phyloP scores from a whole-genome alignment of 768 basidiomycete species.

The Xanthoconium stramineum region DNA sequence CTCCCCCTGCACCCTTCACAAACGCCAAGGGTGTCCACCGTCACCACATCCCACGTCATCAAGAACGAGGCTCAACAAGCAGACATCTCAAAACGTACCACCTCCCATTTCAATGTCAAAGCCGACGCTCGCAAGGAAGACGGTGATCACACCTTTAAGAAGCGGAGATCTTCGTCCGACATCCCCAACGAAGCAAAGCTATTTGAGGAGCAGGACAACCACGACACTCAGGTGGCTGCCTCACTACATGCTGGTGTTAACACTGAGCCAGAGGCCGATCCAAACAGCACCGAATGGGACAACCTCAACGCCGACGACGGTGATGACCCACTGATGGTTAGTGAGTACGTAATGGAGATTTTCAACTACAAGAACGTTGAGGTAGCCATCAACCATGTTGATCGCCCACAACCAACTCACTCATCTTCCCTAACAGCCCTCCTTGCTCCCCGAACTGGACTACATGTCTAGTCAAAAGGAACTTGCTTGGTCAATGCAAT shows the following conservation, averaged over 20 bases:
- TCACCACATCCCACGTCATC: slow-evolving; percentile 18
- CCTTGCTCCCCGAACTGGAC: slow-evolving; percentile 75
- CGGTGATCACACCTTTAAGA: slow-evolving; percentile 61
- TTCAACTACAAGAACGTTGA: slow-evolving; percentile 84
- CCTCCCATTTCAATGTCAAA: slow-evolving; percentile 30
- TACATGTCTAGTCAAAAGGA: slow-evolving; percentile 86
- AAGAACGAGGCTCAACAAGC: slow-evolving; percentile 29
- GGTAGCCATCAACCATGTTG: slow-evolving; percentile 41
- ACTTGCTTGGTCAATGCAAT: slow-evolving; percentile 86
- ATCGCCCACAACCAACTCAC: not conserved
- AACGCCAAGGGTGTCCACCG: not conserved
- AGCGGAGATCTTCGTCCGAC: slow-evolving; percentile 71
- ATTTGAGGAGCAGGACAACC: slow-evolving; percentile 43
- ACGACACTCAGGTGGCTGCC: slow-evolving; percentile 34
- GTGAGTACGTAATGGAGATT: slow-evolving; percentile 93
- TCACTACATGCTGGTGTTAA: slow-evolving; percentile 41
- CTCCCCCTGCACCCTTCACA: slow-evolving; percentile 21
- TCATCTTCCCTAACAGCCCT: slow-evolving; percentile 43
- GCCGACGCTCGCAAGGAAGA: slow-evolving; percentile 51
- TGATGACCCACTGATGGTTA: slow-evolving; percentile 96
- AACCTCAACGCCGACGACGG: slow-evolving; percentile 90
- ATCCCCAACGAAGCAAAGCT: slow-evolving; percentile 41
- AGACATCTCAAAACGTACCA: slow-evolving; percentile 30
- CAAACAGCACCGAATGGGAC: slow-evolving; percentile 70
- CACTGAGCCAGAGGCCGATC: slow-evolving; percentile 60